Conservation (phyloP, 768 basidiomycete genomes). For the Termitomyces sp. region DNA sequence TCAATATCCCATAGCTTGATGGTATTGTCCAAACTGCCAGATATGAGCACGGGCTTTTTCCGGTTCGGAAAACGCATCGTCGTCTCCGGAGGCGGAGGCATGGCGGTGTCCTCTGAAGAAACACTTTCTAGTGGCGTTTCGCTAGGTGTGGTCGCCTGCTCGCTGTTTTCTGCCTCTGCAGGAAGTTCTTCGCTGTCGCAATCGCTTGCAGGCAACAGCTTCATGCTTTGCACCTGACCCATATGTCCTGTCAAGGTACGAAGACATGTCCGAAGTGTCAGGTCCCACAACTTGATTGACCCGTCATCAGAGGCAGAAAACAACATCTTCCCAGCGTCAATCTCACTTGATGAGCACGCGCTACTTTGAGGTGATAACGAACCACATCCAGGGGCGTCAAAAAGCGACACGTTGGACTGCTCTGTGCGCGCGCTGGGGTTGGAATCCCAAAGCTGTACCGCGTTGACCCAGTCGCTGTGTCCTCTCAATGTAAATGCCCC, state of each 20-base stretch:
- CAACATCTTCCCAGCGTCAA: conserved; percentile 87
- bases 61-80: conserved; percentile 14
- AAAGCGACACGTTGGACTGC: conserved; percentile 25
- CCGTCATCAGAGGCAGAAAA: conserved; percentile 97
- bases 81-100: neutral
- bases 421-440: conserved; percentile 26
- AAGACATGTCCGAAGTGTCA: conserved; percentile 73
- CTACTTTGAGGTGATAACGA: conserved; percentile 17
- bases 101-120: neutral
- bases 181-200: conserved; percentile 28
- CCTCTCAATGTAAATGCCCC: conserved; percentile 91
- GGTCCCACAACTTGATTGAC: conserved; percentile 91
- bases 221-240: conserved; percentile 91
- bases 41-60: conserved; percentile 74
- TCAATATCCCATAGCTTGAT: conserved; percentile 96
- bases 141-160: neutral
- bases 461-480: conserved; percentile 94
- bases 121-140: neutral
- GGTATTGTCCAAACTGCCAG: conserved; percentile 91
- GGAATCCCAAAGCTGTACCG: conserved; percentile 89
- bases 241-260: conserved; percentile 86
- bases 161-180: neutral
- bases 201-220: conserved; percentile 65
- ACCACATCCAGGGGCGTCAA: conserved; percentile 26
- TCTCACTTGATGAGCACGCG: conserved; percentile 35